These are phyloP conservation scores for Auricularia cornea DNA, from an alignment of 768 basidiomycete genomes.

Conservation along the genomic window DNA sequence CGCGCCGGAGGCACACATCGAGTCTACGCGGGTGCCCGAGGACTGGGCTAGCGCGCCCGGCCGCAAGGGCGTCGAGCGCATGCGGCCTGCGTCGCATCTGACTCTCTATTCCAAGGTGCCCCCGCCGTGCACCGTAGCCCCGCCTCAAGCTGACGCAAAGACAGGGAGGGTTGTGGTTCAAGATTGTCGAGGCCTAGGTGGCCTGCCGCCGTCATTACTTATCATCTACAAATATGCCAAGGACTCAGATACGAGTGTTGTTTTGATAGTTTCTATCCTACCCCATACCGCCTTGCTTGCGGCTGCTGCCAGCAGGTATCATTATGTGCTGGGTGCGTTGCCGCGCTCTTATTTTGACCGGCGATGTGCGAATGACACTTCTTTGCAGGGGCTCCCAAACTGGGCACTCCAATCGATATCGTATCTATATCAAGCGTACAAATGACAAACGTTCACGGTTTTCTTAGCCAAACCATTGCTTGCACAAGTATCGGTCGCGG, in stretches of 20 bases:
- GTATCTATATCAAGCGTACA: too few relatives aligned
- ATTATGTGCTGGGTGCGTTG: too few relatives aligned
- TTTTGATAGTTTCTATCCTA: too few relatives aligned
- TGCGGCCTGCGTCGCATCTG: conserved; percentile 39
- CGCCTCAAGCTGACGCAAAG: neutral
- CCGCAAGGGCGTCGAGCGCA: conserved; percentile 35
- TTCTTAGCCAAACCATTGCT: too few relatives aligned
- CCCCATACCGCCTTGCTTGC: too few relatives aligned
- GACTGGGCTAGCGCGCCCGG: conserved; percentile 31
- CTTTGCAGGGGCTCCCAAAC: too few relatives aligned
- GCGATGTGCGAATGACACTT: too few relatives aligned
- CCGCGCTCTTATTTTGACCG: too few relatives aligned
- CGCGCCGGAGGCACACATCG: conserved; percentile 37
- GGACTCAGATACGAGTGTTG: neutral
- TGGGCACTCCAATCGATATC: too few relatives aligned
- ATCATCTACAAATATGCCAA: neutral
- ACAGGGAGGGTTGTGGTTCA: neutral
- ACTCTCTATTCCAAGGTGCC: conserved; percentile 45
- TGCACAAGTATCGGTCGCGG: too few relatives aligned
- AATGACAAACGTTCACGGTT: too few relatives aligned
- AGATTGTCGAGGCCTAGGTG: neutral
- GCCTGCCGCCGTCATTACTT: neutral
- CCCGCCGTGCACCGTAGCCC: neutral
- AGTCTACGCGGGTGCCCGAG: conserved; percentile 31
- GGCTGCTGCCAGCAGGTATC: too few relatives aligned